Base-by-base conservation (phyloP, 1,284 basidiomycete species). In the Ustilago tritici region DNA sequence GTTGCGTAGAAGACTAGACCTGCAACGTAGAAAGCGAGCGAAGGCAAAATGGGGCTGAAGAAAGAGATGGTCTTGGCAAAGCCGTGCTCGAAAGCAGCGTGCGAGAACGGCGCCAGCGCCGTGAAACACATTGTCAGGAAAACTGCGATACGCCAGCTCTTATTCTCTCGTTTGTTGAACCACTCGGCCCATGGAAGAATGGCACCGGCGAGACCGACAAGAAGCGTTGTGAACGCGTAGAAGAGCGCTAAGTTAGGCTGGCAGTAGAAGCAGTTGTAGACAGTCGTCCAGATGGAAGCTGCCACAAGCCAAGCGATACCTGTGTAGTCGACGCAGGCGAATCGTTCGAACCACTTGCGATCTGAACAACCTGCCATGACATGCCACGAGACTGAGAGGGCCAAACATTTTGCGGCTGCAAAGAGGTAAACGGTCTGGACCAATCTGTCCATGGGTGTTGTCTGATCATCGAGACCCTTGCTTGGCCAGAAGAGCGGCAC, bases 241-340 rank as follows among this genome's bases (percentile, higher is more conserved):
- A 81, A 62, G 6, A 83, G 69, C 35, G 82, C 80, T 28, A 86
- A 62, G 36, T 82, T 79, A 36, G 85, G 84, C 61, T 86, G 85
- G 64, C 85, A 86, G 73, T 85, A 86, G 69, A 86, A 86, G 64
- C 76, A 81, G 61, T 85, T 85, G 79, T 85, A 86, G 10, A 86
- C 80, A 0, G 81, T 70, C 6, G 85, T 84, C 65, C 78, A 80
- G 50, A 85, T 79, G 5, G 80, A 82, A 6, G 85, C 85, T 9
- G 85, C 82, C 11, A 85, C 83, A 11, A 85, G 80, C 82, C 82
- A 83, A 3, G 84, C 81, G 14, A 85, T 85, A 50, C 84, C 84
- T 1, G 83, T 84, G 63, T 85, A 86, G 72, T 86, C 85, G 57
- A 84, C 79, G 64, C 84, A 85, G 2, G 85, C 84, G 57, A 82